Percentiles rank a stretch among this genome's conserved stretches.
phyloP scores from a whole-genome alignment of 129 eudicot genomes.

The Silybum marianum region DNA sequence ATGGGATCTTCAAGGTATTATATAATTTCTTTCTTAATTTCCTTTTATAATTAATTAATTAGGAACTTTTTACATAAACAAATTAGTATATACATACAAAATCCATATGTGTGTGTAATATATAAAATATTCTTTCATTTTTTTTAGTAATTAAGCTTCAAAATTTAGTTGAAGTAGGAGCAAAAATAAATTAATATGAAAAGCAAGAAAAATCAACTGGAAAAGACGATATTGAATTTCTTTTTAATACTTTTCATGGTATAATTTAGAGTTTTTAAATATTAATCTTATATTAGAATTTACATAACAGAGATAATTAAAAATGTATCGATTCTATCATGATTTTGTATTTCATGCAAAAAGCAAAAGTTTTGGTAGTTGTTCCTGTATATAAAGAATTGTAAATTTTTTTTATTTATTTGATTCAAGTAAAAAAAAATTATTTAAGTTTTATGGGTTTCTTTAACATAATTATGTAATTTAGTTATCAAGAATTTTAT shows the following conservation, averaged over 20 bases:
- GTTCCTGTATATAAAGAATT: too few relatives aligned
- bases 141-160: not conserved
- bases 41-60: not conserved
- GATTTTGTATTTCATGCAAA: not conserved
- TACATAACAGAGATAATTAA: not conserved
- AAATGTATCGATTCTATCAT: not conserved
- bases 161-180: not conserved
- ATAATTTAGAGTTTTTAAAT: not conserved
- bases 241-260: not conserved
- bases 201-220: not conserved
- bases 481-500: too few relatives aligned
- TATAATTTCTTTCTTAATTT: not conserved
- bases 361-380: not conserved
- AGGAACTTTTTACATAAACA: too few relatives aligned
- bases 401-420: too few relatives aligned
- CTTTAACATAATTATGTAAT: too few relatives aligned
- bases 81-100: too few relatives aligned
- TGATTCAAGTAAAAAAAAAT: too few relatives aligned
- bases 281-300: not conserved
- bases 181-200: not conserved
- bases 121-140: not conserved
- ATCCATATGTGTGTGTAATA: not conserved
- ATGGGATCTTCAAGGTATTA: slow-evolving; percentile 92
- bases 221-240: not conserved
- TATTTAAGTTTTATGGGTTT: too few relatives aligned